Evolutionary conservation across 352 stramenopile species (phyloP), one percentile per base, ranked within the genome.

Genomic region (Globisporangium iwayamae): DNA sequence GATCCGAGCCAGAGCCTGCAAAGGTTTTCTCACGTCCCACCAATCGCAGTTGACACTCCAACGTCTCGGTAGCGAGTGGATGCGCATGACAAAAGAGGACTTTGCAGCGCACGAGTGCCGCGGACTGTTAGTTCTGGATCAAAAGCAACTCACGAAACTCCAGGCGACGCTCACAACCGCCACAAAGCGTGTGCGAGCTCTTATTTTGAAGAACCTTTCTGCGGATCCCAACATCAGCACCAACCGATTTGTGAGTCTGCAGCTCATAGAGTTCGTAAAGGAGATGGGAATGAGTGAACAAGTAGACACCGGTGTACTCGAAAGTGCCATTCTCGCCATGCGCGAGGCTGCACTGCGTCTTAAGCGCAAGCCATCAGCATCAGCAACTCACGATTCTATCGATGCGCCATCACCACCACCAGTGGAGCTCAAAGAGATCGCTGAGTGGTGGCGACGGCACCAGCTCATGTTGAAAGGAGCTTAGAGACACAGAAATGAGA

Each of bases 31-130:
- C 8, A 4, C 46, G 18, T 30, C 57, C 56, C 38, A 18, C 28
- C n/a, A 11, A 59, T 14, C 48, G 13, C 34, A 32, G 8, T 3
- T 47, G 51, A 6, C 48, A 30, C 8, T 34, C 38, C 46, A 46
- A 2, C 38, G 36, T 10, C 20, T 68, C 36, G 45, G 56, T 4
- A 16, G 60, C 0, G 82, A 91, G 22, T 89, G 82, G 82, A 69
- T 84, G 50, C 60, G 67, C 13, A 87, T 89, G 76, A 79, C 66
- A 6, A 63, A 67, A 5, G 79, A 91, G 54, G 82, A 91, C 59
- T 76, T 69, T 67, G 3, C 38, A 30, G 67, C 79, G 0, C 71
- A 77, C 22, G 72, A 81, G 41, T 55, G 74, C 32, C 72, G 79
- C 9, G 82, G 79, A 2, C 18, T 83, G 3, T 57, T 91, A 32